These are phyloP conservation scores for Niveomyces coronatus DNA, from an alignment of 2,329 filamentous ascomycete species.

Conservation along the genomic window DNA sequence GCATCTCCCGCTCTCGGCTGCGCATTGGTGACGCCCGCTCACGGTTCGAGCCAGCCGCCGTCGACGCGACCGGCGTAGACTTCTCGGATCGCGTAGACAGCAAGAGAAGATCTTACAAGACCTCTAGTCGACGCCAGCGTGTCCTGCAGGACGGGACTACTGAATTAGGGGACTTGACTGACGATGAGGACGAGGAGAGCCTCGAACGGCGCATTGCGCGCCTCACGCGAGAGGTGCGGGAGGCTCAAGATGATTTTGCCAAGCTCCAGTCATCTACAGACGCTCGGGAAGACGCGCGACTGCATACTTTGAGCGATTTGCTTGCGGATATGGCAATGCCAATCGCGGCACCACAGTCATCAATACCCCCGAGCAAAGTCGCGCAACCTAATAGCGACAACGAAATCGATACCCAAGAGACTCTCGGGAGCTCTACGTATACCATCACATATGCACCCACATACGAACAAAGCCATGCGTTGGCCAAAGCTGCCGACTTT, in stretches of 20 bases:
- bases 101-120: conserved; percentile 75
- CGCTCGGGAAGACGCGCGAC: conserved; percentile 18
- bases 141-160: conserved; percentile 53
- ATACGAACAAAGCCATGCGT: conserved; percentile 58
- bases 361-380: conserved; percentile 2
- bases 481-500: conserved; percentile 78
- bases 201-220: conserved; percentile 72
- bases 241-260: conserved; percentile 53
- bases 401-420: conserved; percentile 14
- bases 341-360: conserved; percentile 10
- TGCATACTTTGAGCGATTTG: conserved; percentile 60
- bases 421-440: conserved; percentile 37
- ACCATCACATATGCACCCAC: conserved; percentile 54
- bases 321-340: conserved; percentile 53
- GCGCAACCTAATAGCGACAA: conserved; percentile 13
- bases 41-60: conserved; percentile 63
- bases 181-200: conserved; percentile 62
- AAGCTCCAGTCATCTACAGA: conserved; percentile 41
- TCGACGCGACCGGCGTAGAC: conserved; percentile 71
- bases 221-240: conserved; percentile 72
- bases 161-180: conserved; percentile 64
- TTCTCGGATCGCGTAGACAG: conserved; percentile 82
- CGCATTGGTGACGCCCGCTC: conserved; percentile 70
- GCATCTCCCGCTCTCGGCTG: conserved; percentile 67
- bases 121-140: conserved; percentile 56